A percentile compares a stretch with the other conserved stretches of the same genome.
phyloP scores from a whole-genome alignment of 371 early-diverging fungal species.

The Parasitella parasitica region DNA sequence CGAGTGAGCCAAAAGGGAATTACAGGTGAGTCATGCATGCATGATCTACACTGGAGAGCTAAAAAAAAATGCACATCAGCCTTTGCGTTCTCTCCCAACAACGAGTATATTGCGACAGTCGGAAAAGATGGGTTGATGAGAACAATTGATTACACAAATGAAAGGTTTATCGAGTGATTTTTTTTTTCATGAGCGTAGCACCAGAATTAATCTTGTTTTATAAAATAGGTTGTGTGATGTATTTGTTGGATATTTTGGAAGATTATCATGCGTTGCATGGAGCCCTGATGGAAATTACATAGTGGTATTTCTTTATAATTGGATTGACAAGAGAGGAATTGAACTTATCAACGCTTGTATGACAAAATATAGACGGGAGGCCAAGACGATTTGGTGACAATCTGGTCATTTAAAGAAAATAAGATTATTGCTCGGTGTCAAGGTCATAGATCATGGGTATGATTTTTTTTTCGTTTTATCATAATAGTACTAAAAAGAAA shows the following conservation, averaged over 20 bases:
- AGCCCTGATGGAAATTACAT: conserved; percentile 88
- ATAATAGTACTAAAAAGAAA: background rate
- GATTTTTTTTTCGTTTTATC: background rate
- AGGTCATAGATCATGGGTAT: conserved; percentile 91
- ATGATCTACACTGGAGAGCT: background rate
- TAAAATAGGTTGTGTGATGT: conserved; percentile 62
- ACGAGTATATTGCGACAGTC: conserved; percentile 71
- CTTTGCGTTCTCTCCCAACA: conserved; percentile 84
- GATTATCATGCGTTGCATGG: conserved; percentile 83
- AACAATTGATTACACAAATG: conserved; percentile 56
- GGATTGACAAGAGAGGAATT: background rate
- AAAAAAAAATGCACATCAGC: conserved; percentile 25
- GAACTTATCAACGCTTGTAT: background rate
- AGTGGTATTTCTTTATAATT: conserved; percentile 54
- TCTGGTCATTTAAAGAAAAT: conserved; percentile 80
- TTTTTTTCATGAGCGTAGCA: background rate
- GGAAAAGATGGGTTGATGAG: conserved; percentile 72
- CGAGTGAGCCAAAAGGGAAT: conserved; percentile 62
- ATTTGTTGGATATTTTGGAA: conserved; percentile 78
- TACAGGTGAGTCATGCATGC: conserved; percentile 43
- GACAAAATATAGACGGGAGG: conserved; percentile 60
- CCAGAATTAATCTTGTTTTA: background rate
- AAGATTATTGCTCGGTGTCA: conserved; percentile 81
- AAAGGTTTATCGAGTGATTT: conserved; percentile 6
- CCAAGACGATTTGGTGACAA: conserved; percentile 91